phyloP scores from a whole-genome alignment of 306 rosid genomes.

The Lathyrus tuberosus region DNA sequence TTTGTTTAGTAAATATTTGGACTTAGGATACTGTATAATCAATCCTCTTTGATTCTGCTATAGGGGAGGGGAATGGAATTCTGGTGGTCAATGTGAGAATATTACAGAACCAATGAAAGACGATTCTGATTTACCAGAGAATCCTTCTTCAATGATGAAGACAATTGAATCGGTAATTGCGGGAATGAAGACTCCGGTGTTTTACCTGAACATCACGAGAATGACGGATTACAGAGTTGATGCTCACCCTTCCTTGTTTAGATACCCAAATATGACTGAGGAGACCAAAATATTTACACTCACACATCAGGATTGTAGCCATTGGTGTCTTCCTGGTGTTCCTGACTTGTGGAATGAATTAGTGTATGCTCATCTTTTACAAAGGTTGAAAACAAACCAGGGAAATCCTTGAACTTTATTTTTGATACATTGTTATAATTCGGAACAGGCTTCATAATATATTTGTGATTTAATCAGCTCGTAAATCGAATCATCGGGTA shows the following conservation, averaged over 20 bases:
- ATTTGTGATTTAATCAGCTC: constrained; percentile 23
- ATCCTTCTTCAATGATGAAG: constrained; percentile 63
- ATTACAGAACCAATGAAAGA: constrained; percentile 63
- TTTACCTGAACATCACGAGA: constrained; percentile 75
- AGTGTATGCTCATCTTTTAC: constrained; percentile 65
- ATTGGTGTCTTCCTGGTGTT: constrained; percentile 99
- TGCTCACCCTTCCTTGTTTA: constrained; percentile 87
- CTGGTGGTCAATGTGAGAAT: constrained; percentile 80
- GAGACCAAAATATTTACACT: constrained; percentile 52
- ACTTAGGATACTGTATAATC: constrained; percentile 1
- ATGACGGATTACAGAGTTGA: constrained; percentile 84
- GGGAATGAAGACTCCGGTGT: constrained; percentile 74
- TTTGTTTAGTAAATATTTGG: not conserved
- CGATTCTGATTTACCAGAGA: constrained; percentile 53
- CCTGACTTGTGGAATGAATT: constrained; percentile 97
- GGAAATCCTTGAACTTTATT: not conserved
- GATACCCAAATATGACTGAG: constrained; percentile 52
- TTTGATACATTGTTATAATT: constrained; percentile 14
- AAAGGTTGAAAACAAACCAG: constrained; percentile 26
- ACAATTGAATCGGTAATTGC: constrained; percentile 66
- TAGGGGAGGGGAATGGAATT: constrained; percentile 94
- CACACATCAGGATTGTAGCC: constrained; percentile 85
- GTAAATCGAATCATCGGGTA: constrained; percentile 28
- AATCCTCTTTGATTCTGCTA: constrained; percentile 1
- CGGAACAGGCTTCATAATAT: constrained; percentile 25